Conservation (phyloP, 2,329 filamentous ascomycete species). For the Elsinoe ampelina region DNA sequence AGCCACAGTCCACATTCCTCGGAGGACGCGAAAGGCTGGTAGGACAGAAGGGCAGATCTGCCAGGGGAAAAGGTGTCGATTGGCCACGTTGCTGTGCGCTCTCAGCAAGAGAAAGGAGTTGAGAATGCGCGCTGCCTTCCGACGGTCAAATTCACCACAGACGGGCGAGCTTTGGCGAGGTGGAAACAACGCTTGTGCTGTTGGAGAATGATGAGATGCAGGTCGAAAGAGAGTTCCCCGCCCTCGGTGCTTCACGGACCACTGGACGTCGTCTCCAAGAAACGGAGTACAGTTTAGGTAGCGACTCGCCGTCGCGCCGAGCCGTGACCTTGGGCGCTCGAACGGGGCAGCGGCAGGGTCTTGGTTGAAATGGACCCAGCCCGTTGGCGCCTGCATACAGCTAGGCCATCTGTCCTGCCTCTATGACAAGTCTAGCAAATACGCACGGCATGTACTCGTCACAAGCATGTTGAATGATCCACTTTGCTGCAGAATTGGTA, state of each 20-base stretch:
- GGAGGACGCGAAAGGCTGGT: not conserved
- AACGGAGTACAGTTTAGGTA: too few relatives aligned
- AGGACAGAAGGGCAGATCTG: not conserved
- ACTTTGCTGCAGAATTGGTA: not conserved
- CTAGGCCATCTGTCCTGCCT: not conserved
- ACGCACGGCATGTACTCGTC: not conserved
- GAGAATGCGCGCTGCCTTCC: not conserved
- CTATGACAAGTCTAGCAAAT: not conserved
- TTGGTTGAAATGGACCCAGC: not conserved
- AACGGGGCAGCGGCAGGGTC: not conserved
- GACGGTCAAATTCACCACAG: not conserved
- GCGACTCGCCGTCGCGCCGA: conserved; percentile 2
- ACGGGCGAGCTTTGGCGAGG: not conserved
- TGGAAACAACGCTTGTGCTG: not conserved
- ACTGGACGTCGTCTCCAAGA: not conserved
- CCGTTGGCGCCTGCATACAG: not conserved
- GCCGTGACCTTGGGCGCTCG: not conserved
- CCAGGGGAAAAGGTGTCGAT: not conserved
- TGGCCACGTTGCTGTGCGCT: not conserved
- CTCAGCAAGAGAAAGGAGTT: not conserved
- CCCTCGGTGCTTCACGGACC: conserved; percentile 1
- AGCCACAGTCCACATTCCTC: conserved; percentile 11
- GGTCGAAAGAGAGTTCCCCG: conserved; percentile 1
- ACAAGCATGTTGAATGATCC: not conserved
- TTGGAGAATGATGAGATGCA: conserved; percentile 4